These are phyloP conservation scores for Trichomonas vaginalis DNA, from an alignment of 208 protist genomes.

Conservation along the genomic window DNA sequence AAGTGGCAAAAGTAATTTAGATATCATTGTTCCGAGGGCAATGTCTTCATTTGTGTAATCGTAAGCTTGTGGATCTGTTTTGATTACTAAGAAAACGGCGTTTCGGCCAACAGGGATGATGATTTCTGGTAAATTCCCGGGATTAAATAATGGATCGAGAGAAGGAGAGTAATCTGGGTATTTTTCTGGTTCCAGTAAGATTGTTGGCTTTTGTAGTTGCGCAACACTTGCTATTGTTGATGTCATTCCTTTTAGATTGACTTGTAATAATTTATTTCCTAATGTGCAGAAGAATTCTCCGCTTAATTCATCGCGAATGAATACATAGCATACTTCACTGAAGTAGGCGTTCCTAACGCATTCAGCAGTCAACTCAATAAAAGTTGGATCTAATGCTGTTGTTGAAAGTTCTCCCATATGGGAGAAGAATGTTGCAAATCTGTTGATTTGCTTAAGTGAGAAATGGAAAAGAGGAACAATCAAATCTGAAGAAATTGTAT, in stretches of 20 bases:
- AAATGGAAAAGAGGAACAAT: neutral
- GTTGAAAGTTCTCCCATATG: neutral
- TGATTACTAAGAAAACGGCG: neutral
- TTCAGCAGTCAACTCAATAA: neutral
- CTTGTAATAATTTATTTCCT: neutral
- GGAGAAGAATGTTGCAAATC: neutral
- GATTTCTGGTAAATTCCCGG: neutral
- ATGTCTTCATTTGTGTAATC: neutral
- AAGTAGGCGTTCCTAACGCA: neutral
- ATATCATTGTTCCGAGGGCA: neutral
- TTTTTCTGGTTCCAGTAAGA: neutral
- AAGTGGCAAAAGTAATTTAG: neutral
- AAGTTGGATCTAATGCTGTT: neutral
- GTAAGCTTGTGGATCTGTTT: neutral
- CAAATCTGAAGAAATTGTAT: neutral
- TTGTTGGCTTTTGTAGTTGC: neutral
- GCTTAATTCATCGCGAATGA: neutral
- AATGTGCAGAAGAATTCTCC: neutral
- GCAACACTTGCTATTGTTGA: neutral
- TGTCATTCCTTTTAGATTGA: neutral
- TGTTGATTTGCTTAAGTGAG: neutral
- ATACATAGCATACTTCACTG: neutral
- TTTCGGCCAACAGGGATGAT: neutral
- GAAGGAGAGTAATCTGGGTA: neutral
- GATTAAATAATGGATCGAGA: slow-evolving; percentile 14